Evolutionary conservation across 1,284 basidiomycete species (phyloP).

Genomic region (Quambalaria eucalypti): DNA sequence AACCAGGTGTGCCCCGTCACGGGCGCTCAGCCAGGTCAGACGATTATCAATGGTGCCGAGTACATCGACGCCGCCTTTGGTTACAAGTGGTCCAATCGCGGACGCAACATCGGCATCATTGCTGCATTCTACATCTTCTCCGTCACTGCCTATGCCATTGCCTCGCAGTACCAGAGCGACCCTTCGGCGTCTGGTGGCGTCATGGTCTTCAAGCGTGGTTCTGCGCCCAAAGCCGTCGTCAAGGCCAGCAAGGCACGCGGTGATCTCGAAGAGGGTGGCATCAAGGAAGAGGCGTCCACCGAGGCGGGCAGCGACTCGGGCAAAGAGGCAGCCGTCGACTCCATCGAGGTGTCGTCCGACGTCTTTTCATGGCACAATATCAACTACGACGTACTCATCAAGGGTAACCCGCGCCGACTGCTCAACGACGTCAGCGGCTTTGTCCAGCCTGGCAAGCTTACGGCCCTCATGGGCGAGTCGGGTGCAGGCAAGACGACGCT

Average conservation of each 20-base stretch:
- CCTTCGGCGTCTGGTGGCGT: conserved; percentile 8
- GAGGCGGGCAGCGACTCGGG: background rate
- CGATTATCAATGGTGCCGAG: conserved; percentile 15
- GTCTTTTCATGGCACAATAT: conserved; percentile 17
- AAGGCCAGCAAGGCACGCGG: background rate
- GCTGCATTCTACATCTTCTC: conserved; percentile 23
- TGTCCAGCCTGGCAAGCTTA: conserved; percentile 12
- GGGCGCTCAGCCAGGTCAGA: conserved; percentile 11
- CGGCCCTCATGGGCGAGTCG: conserved; percentile 12
- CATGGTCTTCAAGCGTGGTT: conserved; percentile 11
- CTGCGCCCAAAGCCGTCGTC: conserved; percentile 5
- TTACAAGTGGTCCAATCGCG: conserved; percentile 12
- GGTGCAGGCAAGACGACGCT: conserved; percentile 18
- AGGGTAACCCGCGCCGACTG: conserved; percentile 54
- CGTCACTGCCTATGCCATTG: conserved; percentile 32
- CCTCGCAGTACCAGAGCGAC: conserved; percentile 14
- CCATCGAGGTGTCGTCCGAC: conserved; percentile 45
- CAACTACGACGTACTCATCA: conserved; percentile 6
- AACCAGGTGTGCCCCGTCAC: conserved; percentile 26
- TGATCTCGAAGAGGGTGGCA: conserved; percentile 7
- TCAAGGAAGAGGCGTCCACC: background rate
- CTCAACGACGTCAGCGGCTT: conserved; percentile 16
- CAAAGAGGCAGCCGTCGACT: conserved; percentile 13
- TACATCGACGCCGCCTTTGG: conserved; percentile 22
- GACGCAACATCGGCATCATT: conserved; percentile 28